Base-by-base conservation (phyloP, 2,329 filamentous ascomycete species). In the Diaporthe amygdali region DNA sequence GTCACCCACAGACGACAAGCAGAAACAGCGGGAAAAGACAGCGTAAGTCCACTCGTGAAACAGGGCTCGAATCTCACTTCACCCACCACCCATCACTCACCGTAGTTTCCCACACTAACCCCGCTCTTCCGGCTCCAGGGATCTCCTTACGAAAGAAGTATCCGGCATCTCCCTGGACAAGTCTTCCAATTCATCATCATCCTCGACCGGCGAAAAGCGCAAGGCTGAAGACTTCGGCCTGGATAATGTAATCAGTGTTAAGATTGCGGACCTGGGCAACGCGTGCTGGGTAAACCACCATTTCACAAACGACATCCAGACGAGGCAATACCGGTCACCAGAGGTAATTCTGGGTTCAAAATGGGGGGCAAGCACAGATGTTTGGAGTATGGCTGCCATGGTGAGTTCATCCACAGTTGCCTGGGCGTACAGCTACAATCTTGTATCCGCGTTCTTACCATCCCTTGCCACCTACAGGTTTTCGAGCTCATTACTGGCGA, bases 331-430 rank as follows among this genome's bases (percentile, higher is more conserved):
- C 82, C 89, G 96, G 70, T 98, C 96, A 1, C 96, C 96, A 1
- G 96, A 99, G 83, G 96, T 99, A 70, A 98, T 99, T 72, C 86
- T 99, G 25, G 96, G 96, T 47, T 91, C 95, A 3, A 98, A 98
- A 85, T 99, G 96, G 96, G 96, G 96, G 76, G 96, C 96, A n/a
- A 98, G 96, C 80, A 98, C 96, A 2, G 96, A 99, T 82, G 94
- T 98, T 9, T 99, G 96, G 96, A 98, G 96, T 83, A 99, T 99
- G 96, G 95, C 96, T 71, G 94, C 94, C 76, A 99, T 99, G 96
- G 96, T 98, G 88, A 77, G 90, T 30, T 9, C 5, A 20, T 25
- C 46, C 2, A 3, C 10, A 10, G 10, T 3, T 6, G 8, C 14
- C 17, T 46, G 7, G 22, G 37, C 25, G 15, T 70, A 15, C 30